These are phyloP conservation scores for Cladophialophora carrionii DNA, from an alignment of 2,329 filamentous ascomycete genomes.

Conservation along the genomic window DNA sequence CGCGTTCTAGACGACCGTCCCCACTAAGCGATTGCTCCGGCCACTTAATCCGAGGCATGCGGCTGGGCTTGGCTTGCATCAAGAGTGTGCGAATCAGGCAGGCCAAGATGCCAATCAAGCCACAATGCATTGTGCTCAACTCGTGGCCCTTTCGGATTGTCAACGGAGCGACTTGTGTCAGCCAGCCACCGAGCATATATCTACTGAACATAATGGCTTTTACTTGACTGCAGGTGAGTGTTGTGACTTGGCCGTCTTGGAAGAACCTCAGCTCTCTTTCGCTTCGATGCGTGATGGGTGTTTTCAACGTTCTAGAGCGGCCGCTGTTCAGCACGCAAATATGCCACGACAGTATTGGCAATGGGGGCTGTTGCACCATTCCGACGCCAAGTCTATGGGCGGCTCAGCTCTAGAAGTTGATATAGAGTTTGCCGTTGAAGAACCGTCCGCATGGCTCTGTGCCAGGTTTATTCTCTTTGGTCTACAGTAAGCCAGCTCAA, in stretches of 20 bases:
- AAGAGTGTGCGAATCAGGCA: neutral
- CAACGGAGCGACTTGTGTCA: neutral
- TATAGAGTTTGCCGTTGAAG: neutral
- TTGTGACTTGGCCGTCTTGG: neutral
- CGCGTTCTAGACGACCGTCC: too few relatives aligned
- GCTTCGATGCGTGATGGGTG: neutral
- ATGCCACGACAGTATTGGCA: neutral
- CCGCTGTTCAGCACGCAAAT: neutral
- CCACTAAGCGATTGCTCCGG: neutral
- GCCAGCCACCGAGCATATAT: neutral
- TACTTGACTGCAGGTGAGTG: neutral
- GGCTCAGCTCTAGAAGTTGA: neutral
- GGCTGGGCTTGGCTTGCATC: neutral
- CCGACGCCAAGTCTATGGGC: neutral
- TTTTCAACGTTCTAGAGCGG: neutral
- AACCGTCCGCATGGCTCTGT: neutral
- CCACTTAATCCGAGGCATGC: neutral
- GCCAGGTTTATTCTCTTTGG: neutral
- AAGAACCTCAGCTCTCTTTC: neutral
- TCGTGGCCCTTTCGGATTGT: neutral
- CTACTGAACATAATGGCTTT: neutral
- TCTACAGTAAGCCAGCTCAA: neutral
- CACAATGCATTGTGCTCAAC: neutral
- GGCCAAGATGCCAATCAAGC: neutral
- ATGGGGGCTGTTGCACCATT: neutral